Evolutionary conservation across 2,329 filamentous ascomycete species (phyloP), one percentile per base, ranked within the genome.

Genomic region (Aspergillus sp.): DNA sequence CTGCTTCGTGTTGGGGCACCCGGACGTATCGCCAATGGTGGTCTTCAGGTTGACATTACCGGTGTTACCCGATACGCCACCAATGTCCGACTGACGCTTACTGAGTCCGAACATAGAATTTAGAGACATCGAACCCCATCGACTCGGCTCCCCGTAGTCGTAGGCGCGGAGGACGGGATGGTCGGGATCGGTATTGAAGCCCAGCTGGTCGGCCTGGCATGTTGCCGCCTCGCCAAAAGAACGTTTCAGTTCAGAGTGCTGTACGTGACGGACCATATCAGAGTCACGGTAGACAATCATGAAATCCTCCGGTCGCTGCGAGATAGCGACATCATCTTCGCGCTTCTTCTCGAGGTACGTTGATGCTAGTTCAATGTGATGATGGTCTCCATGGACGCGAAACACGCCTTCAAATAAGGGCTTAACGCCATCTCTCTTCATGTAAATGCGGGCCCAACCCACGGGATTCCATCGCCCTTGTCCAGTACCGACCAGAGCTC

Each of bases 211-310:
- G 3, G 89, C 83, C 20, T 76, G 75, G 66, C 93, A 98, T 4
- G 77, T 75, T 5, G 74, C 69, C 13, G 67, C 67, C 25, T 67
- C 62, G 37, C 63, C 59, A 7, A 71, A 50, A 46, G 74, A 75
- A 52, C 87, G 80, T 69, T 82, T 86, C 57, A 93, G 68, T 53
- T 91, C 85, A 19, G 74, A 69, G 47, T 79, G 78, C 9, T 19
- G 15, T 33, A 51, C 44, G 35, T 56, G 50, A 61, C 61, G 52
- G 60, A 73, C 66, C 61, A 96, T 82, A 66, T 98, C 93, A 23
- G 90, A 95, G 63, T 97, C 90, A 55, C 90, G 82, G 78, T 88
- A 97, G 1, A 96, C 79, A 32, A 96, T 77, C 90, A 98, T 93
- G 62, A 81, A 85, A 52, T 95, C 87, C 27, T 83, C 79, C 4